Base-by-base conservation (phyloP, 441 rosid genomes). In the Viola pubescens region DNA sequence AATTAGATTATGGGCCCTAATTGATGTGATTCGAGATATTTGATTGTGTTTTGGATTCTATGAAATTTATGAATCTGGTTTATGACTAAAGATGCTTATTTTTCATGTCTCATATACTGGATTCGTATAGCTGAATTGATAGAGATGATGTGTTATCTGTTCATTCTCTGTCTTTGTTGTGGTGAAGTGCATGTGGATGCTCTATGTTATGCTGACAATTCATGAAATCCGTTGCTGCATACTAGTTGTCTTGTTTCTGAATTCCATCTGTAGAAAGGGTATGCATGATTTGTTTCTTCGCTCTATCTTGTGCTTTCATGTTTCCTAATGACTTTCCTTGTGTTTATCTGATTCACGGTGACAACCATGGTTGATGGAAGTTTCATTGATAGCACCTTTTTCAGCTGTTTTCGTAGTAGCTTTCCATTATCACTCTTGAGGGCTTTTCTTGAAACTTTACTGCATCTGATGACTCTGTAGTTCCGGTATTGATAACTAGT, bases 341-440 rank as follows among this genome's bases (percentile, higher is more conserved):
- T 71, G 58, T 48, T 72, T 66, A 48, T 68, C 75, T 68, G 85
- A 77, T 77, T 77, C 85, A 70, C 66, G 64, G 67, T 68, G 70
- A 75, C 73, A 65, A 39, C 64, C 26, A 66, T 52, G 11, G 66
- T 62, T 7, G 0, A 10, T 53, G 75, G 69, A 54, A 54, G 63
- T 70, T 60, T 70, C 54, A 68, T 74, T 69, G 78, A 65, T 66
- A 58, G 59, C 61, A 53, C 79, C 76, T 59, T 40, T 69, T 72
- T 49, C 61, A 70, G 77, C 69, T 53, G 65, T 71, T 74, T 37
- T 59, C 60, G 11, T 66, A 65, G 70, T 73, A 69, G 67, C 67
- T 74, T 19, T 72, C 72, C 72, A 38, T 57, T 68, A 72, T 26
- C 10, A 1, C 39, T 41, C 52, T 2, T 34, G 34, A 6, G 39